Conservation (phyloP, 129 eudicot species). For the Saposhnikovia divaricata region DNA sequence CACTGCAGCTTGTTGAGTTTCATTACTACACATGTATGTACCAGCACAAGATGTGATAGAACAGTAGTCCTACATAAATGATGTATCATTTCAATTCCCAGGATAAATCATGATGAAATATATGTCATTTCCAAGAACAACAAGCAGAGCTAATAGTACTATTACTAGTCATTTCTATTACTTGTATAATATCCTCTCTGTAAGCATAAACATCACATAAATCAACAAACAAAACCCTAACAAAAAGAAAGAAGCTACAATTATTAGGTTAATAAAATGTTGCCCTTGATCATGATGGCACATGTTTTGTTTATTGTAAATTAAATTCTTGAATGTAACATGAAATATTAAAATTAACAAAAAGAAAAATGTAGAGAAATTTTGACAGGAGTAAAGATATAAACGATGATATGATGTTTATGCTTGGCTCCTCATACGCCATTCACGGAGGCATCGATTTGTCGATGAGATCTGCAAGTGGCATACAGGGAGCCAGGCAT, state of each 20-base stretch:
- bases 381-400: neutral
- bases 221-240: neutral
- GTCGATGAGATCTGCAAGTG: constrained; percentile 61
- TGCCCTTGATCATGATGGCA: neutral
- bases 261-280: neutral
- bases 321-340: neutral
- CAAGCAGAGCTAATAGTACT: neutral
- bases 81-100: neutral
- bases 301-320: neutral
- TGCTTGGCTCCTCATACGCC: constrained; percentile 99
- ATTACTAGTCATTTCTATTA: neutral
- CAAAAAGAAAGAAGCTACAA: neutral
- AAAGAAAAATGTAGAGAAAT: neutral
- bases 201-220: neutral
- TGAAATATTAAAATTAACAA: neutral
- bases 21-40: neutral
- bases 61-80: neutral
- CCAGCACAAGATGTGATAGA: neutral
- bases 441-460: constrained; percentile 44
- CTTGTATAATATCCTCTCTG: neutral
- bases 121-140: constrained; percentile 1
- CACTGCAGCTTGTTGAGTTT: neutral
- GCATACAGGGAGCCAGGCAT: constrained; percentile 99
- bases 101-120: neutral
- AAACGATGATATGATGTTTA: constrained; percentile 17